Evolutionary conservation across 2,329 filamentous ascomycete species (phyloP).

Genomic region (Aspergillus tanneri): DNA sequence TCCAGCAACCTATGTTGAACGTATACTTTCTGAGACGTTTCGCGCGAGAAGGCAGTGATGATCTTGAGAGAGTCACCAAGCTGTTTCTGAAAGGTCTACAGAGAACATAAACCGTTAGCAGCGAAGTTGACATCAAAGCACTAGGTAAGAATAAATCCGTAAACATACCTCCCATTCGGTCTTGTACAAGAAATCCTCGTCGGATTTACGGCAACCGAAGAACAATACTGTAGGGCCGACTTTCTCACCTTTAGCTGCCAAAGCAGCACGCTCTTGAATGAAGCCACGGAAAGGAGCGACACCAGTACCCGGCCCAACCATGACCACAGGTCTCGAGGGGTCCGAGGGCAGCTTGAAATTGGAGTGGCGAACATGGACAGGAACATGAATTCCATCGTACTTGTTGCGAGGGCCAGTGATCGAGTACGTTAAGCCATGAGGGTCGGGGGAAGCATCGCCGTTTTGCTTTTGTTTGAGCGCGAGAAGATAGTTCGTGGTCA

Average conservation of each 20-base stretch:
- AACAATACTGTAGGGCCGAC: slow-evolving; percentile 89
- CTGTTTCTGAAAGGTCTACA: slow-evolving; percentile 74
- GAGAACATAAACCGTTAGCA: slow-evolving; percentile 25
- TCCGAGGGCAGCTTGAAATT: slow-evolving; percentile 99
- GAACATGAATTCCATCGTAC: slow-evolving; percentile 92
- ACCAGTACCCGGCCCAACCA: slow-evolving; percentile 94
- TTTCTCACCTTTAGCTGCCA: slow-evolving; percentile 73
- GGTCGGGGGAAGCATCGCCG: slow-evolving; percentile 74
- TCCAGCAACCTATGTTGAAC: slow-evolving; percentile 92
- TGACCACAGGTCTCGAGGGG: slow-evolving; percentile 88
- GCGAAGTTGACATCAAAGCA: neutral
- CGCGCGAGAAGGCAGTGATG: slow-evolving; percentile 92
- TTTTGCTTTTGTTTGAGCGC: slow-evolving; percentile 97
- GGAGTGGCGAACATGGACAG: slow-evolving; percentile 93
- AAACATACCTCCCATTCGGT: slow-evolving; percentile 86
- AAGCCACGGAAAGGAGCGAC: slow-evolving; percentile 96
- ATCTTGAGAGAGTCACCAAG: slow-evolving; percentile 88
- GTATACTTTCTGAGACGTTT: slow-evolving; percentile 84
- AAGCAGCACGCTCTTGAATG: slow-evolving; percentile 85
- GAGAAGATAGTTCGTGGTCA: slow-evolving; percentile 93
- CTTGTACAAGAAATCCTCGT: slow-evolving; percentile 91
- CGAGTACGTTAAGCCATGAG: slow-evolving; percentile 81
- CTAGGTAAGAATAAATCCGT: neutral
- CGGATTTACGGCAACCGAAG: slow-evolving; percentile 84
- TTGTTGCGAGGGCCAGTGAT: slow-evolving; percentile 91